Evolutionary conservation across 768 basidiomycete genomes (phyloP).

Genomic region (Myochromella boudieri): DNA sequence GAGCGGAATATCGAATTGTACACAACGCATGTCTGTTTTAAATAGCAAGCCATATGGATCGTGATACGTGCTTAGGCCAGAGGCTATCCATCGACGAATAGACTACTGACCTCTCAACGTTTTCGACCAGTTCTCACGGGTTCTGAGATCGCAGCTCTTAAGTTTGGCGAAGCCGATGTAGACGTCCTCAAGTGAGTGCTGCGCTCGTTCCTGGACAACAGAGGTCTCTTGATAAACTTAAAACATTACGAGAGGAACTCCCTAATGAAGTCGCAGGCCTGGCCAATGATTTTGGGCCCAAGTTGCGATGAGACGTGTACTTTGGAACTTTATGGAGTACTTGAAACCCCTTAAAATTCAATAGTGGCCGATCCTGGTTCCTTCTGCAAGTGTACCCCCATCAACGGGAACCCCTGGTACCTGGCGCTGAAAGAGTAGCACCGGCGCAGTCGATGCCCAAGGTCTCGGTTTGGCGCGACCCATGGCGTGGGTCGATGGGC

Average conservation of each 20-base stretch:
- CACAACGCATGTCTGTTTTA: too few relatives aligned
- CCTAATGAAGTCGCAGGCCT: constrained; percentile 82
- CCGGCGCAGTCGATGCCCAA: constrained; percentile 82
- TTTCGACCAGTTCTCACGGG: too few relatives aligned
- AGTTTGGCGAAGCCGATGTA: constrained; percentile 97
- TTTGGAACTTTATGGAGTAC: neutral
- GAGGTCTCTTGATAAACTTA: constrained; percentile 71
- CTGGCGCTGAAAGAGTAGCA: constrained; percentile 78
- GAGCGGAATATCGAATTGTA: too few relatives aligned
- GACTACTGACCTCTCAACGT: too few relatives aligned
- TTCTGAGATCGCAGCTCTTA: constrained; percentile 92
- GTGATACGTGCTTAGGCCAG: too few relatives aligned
- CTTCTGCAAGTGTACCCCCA: constrained; percentile 80
- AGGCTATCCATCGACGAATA: too few relatives aligned
- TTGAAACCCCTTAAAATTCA: too few relatives aligned
- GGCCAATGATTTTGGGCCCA: constrained; percentile 89
- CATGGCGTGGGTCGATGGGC: constrained; percentile 94
- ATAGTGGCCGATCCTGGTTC: constrained; percentile 77
- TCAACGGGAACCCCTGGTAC: constrained; percentile 72
- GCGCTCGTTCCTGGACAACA: constrained; percentile 89
- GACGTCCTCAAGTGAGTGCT: constrained; percentile 91
- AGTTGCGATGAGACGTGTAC: constrained; percentile 63
- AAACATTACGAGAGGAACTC: constrained; percentile 68
- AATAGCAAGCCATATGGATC: too few relatives aligned
- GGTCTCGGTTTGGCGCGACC: constrained; percentile 85